Evolutionary conservation across 805 yeast species (phyloP).

Genomic region (Geotrichum ghanense): DNA sequence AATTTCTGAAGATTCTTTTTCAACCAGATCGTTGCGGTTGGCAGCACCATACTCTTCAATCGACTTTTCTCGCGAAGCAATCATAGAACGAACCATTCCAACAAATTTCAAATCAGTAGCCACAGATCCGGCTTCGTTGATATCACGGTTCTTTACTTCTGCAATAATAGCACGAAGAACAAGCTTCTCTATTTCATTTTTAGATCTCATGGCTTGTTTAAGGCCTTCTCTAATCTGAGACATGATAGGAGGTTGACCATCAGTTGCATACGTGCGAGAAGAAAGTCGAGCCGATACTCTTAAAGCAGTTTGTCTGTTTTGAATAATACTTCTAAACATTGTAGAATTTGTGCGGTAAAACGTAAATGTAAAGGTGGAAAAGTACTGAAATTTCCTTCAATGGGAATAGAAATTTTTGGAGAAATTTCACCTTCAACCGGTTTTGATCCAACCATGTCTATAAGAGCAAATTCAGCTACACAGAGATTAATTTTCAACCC

Average conservation of each 20-base stretch:
- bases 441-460: too few relatives aligned
- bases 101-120: constrained; percentile 21
- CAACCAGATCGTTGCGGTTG: constrained; percentile 41
- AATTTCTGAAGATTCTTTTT: constrained; percentile 39
- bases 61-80: constrained; percentile 35
- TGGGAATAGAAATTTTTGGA: too few relatives aligned
- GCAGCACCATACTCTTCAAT: constrained; percentile 35
- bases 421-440: too few relatives aligned
- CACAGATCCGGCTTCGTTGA: constrained; percentile 22
- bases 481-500: background rate
- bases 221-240: constrained; percentile 31
- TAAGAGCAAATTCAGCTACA: background rate
- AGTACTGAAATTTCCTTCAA: too few relatives aligned
- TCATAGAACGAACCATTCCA: constrained; percentile 33
- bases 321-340: background rate
- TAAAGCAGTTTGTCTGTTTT: background rate
- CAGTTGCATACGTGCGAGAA: constrained; percentile 9
- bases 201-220: constrained; percentile 37
- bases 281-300: background rate
- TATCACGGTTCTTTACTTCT: constrained; percentile 25
- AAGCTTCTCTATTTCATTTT: constrained; percentile 27
- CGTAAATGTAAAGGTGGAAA: too few relatives aligned
- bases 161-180: constrained; percentile 25
- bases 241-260: constrained; percentile 24
- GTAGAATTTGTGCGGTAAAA: too few relatives aligned